A percentile compares a stretch with the other conserved stretches of the same genome.
Evolutionary conservation across 768 basidiomycete genomes (phyloP).

Genomic region (Suillus subalutaceus): DNA sequence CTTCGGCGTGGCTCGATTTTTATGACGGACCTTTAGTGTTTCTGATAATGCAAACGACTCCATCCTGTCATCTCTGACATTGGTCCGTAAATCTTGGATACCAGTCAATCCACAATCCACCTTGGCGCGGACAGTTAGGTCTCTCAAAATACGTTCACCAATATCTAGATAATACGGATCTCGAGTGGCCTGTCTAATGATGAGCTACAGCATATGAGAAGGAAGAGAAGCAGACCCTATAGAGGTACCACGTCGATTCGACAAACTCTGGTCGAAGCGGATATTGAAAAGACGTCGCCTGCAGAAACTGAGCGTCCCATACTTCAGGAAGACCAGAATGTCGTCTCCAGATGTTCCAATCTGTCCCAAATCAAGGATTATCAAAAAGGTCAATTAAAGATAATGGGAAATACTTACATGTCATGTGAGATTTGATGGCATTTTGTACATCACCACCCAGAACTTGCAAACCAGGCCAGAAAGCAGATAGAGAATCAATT

Average conservation of each 20-base stretch:
- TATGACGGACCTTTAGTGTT: constrained; percentile 72
- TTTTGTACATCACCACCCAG: constrained; percentile 83
- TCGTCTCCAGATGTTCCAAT: constrained; percentile 92
- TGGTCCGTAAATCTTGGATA: constrained; percentile 76
- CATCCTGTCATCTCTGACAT: constrained; percentile 90
- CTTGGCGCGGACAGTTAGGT: constrained; percentile 72
- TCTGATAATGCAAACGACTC: constrained; percentile 96
- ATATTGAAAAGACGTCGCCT: constrained; percentile 76
- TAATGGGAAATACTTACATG: constrained; percentile 55
- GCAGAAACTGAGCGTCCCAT: constrained; percentile 77
- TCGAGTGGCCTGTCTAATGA: constrained; percentile 70
- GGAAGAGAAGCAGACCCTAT: constrained; percentile 56
- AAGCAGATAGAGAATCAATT: constrained; percentile 96
- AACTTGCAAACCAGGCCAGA: constrained; percentile 97
- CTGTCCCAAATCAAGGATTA: constrained; percentile 39
- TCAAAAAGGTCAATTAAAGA: not conserved
- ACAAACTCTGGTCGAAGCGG: constrained; percentile 90
- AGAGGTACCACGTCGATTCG: constrained; percentile 96
- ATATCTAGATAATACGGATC: constrained; percentile 94
- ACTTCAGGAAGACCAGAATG: constrained; percentile 91
- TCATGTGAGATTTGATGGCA: constrained; percentile 90
- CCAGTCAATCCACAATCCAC: constrained; percentile 87
- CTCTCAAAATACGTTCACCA: constrained; percentile 80
- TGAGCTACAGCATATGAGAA: constrained; percentile 12
- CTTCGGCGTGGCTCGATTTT: not conserved